These are phyloP conservation scores for Verruconis gallopava DNA, from an alignment of 2,329 filamentous ascomycete species.

Conservation along the genomic window DNA sequence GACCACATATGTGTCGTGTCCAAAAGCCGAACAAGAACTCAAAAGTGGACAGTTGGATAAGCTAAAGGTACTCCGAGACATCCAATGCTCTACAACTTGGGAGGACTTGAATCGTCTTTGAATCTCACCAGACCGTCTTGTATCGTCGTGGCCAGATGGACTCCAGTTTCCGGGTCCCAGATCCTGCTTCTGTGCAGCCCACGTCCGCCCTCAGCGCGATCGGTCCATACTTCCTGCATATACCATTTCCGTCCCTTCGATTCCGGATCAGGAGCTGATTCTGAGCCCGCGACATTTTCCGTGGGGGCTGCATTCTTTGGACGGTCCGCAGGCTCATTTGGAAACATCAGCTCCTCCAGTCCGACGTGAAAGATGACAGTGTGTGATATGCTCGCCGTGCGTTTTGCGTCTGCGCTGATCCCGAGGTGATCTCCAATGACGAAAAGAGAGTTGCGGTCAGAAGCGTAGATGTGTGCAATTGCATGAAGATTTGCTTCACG, in stretches of 20 bases:
- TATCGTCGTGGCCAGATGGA: constrained; percentile 22
- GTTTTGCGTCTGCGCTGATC: constrained; percentile 15
- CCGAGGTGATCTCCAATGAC: constrained; percentile 11
- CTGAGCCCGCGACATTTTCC: constrained; percentile 9
- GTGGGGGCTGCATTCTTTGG: constrained; percentile 14
- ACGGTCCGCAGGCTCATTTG: constrained; percentile 1
- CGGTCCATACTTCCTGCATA: constrained; percentile 17
- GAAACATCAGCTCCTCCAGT: constrained; percentile 14
- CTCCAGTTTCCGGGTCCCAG: constrained; percentile 19
- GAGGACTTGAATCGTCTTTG: constrained; percentile 4
- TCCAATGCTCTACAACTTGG: not conserved
- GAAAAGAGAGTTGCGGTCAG: constrained; percentile 34
- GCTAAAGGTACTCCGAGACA: no score
- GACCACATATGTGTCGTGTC: no score
- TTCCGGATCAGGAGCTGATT: not conserved
- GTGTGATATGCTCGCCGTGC: constrained; percentile 21
- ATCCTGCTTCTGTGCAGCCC: constrained; percentile 19
- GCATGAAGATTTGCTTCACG: constrained; percentile 38
- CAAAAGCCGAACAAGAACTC: no score
- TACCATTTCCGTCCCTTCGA: constrained; percentile 16
- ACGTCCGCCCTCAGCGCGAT: constrained; percentile 21
- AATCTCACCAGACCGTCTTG: constrained; percentile 22
- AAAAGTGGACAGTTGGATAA: no score
- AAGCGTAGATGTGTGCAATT: constrained; percentile 44
- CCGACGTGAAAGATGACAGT: constrained; percentile 23